Base-by-base conservation (phyloP, 2,329 filamentous ascomycete genomes). In the Berkeleyomyces basicola region DNA sequence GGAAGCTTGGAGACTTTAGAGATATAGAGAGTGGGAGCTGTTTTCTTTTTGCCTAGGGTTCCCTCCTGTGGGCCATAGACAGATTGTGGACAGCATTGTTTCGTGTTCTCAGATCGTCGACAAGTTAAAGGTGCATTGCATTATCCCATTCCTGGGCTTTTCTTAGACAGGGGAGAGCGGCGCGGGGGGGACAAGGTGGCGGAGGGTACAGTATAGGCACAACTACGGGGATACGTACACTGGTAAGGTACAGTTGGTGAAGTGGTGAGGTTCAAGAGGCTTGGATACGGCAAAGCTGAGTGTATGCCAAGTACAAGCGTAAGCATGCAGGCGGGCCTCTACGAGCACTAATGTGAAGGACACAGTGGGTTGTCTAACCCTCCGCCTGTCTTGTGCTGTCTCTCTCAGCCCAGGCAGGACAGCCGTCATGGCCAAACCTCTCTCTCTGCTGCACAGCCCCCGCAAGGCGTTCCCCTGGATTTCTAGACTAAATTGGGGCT, bases 381-480 rank as follows among this genome's bases (percentile, higher is more conserved):
- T 23, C 53, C 33, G 7, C 11, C 31, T 11, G 14, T 59, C n/a
- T 40, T 44, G 10, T 14, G 10, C n/a, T 33, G n/a, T 23, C 14
- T 39, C 42, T 11, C 43, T 46, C 42, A 61, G 37, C 44, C 59
- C 16, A 23, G n/a, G 36, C 10, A 46, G 40, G 31, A 37, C 31
- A 47, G n/a, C 46, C 49, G 49, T 53, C 42, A 44, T 42, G 49
- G 14, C 37, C 36, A 39, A 58, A 31, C 42, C 10, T 11, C 58
- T 61, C 23, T 23, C 23, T 23, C 23, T 23, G 23, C 23, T 64
- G 62, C 62, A 64, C 62, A 64, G 62, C 62, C 62, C 49, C 58
- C 51, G 36, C 42, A 64, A 51, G 51, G 51, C 33, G 51, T 64
- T 64, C 62, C 62, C 58, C 62, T 64, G 62, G 62, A 64, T 61